Base-by-base conservation (phyloP, 441 rosid genomes). In the Brassica hybrid region DNA sequence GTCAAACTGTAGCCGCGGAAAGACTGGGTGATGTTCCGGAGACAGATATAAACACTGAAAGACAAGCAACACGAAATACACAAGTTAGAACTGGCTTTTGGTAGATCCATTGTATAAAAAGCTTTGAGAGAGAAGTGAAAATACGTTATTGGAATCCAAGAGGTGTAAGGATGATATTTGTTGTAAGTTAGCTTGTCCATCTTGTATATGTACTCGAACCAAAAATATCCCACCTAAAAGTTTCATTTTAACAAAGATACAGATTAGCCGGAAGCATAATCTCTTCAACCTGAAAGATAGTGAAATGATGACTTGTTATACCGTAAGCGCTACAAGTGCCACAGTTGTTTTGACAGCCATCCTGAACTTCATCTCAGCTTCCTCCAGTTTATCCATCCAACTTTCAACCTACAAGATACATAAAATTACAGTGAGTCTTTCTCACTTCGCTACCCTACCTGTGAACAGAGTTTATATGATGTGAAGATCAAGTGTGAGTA, bases 91-190 rank as follows among this genome's bases (percentile, higher is more conserved):
- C 45, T 66, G 50, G 30, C 2, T 56, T 60, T 54, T 63, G 9
- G 27, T 67, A 14, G 27, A 79, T 13, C 64, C 3, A 77, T 23
- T 54, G 59, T 32, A 62, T 56, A 18, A 3, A 68, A 65, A 73
- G 65, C 23, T 78, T 60, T n/a, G n/a, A n/a, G n/a, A n/a, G n/a
- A n/a, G n/a, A n/a, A n/a, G n/a, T n/a, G n/a, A n/a, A n/a, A n/a
- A n/a, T n/a, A 91, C 96, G 96, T 91, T 76, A 91, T 91, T 32
- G 96, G 96, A 82, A 91, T 91, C 96, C 96, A 91, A 4, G 96
- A 91, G 56, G 93, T 91, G 74, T 89, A 91, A 23, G 96, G 96
- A 80, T 91, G 96, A 77, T 80, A 85, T 82, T 89, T 89, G 84
- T 91, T 91, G 91, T 91, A 91, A 38, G 89, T 73, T 70, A 86